Evolutionary conservation across 495 filamentous ascomycete species (phyloP), one percentile per base, ranked within the genome.

Genomic region (Penicillium desertorum): DNA sequence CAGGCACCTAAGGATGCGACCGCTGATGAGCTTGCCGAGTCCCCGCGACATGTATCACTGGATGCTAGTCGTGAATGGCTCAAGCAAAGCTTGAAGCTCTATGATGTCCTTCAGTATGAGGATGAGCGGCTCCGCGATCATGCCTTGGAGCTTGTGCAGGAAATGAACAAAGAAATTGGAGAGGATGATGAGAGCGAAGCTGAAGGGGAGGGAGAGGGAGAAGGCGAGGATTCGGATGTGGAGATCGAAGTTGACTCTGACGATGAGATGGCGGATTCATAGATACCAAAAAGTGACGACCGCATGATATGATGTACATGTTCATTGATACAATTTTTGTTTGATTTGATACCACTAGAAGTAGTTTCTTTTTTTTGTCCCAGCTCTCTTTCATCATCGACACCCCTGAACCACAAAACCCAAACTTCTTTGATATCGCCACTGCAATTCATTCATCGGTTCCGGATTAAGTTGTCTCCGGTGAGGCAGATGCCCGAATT

Each of bases 81-180:
- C 23, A 74, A 76, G 51, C 77, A 79, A 59, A 71, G 76, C 55
- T 62, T 84, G 61, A 70, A 68, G 34, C 72, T 83, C 8, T 83
- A 78, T 57, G 66, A 71, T 2, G 17, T 70, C 32, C 43, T 79
- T 2, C 64, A 80, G 23, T 84, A 83, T 45, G 79, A 83, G 56
- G 81, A 84, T 67, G 79, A 81, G 48, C 75, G 74, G 50, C 69
- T 84, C 23, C 69, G 66, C 42, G 74, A 79, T 10, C 81, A 83
- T 62, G 79, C 80, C 11, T 29, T 78, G 51, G 85, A 87, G 60
- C 65, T 88, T 30, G 79, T 88, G 8, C 75, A 79, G 56, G 81
- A 75, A 32, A 76, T 86, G 60, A 71, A 81, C 63, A 71, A 82
- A 57, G 76, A 79, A 25, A 74, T 87, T 20, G 80, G 81, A 37